Percentiles rank a stretch among this genome's conserved stretches.
phyloP scores from a whole-genome alignment of 78 protist species.

The Planoprotostelium fungivorum region DNA sequence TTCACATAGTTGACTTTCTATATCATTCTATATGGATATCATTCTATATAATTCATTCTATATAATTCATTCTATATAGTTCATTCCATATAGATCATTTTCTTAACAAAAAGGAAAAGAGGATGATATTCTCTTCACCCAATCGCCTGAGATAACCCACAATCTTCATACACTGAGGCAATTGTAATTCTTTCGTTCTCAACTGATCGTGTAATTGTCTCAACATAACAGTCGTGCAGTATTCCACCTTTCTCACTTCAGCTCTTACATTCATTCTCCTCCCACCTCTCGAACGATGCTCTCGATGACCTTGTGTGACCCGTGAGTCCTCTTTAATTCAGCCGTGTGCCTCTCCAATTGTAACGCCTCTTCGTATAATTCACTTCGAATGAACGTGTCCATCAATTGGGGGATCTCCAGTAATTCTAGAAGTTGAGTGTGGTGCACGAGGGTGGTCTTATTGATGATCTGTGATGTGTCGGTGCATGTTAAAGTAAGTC shows the following conservation, averaged over 20 bases:
- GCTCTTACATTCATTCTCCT: neutral
- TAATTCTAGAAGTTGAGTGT: constrained; percentile 29
- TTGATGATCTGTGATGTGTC: neutral
- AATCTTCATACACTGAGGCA: constrained; percentile 35
- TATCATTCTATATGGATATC: too few relatives aligned
- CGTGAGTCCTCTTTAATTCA: neutral
- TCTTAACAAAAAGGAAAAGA: too few relatives aligned
- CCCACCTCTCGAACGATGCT: neutral
- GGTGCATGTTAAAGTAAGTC: neutral
- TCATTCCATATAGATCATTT: too few relatives aligned
- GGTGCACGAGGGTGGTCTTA: constrained; percentile 2
- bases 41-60: too few relatives aligned
- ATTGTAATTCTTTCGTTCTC: constrained; percentile 5
- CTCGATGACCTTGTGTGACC: neutral
- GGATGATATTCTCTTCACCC: too few relatives aligned
- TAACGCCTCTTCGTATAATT: constrained; percentile 47
- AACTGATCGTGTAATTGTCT: constrained; percentile 12
- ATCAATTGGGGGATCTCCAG: constrained; percentile 44
- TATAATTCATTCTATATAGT: too few relatives aligned
- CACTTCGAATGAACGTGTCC: constrained; percentile 49
- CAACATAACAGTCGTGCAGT: constrained; percentile 10
- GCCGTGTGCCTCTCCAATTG: constrained; percentile 12
- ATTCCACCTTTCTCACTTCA: neutral
- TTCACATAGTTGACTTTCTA: too few relatives aligned
- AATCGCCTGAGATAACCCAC: constrained; percentile 41